Base-by-base conservation (phyloP, 2,329 filamentous ascomycete genomes). In the Aureobasidium sp. region DNA sequence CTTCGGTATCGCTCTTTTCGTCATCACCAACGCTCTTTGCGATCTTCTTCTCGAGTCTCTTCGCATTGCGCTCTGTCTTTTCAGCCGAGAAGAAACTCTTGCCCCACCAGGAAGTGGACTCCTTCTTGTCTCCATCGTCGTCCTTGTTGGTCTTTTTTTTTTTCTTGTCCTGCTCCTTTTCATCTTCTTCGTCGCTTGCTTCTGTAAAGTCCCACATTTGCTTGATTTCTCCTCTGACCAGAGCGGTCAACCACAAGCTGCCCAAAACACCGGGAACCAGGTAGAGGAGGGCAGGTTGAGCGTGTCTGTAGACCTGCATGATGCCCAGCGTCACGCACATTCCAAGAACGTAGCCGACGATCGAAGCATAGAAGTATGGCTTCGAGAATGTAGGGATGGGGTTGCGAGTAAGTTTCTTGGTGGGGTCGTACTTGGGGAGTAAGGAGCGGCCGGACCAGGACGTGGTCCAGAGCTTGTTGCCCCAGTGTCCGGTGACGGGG, bases 221-320 rank as follows among this genome's bases (percentile, higher is more conserved):
- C 56, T 78, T 79, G 2, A 93, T 66, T 70, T 97, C 91, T 2
- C 91, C 88, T 12, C 86, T 83, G 19, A 81, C 71, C 5, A 86
- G 67, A 0, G 88, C 93, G 1, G 89, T 94, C 3, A 85, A 73
- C 88, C 90, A 95, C 1, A 94, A 71, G 1, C 87, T 82, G 1
- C 82, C 79, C 5, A 97, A 76, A 0, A 97, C 90, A 0, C 89
- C 87, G 0, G 93, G 93, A 0, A 97, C 94, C 7, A 99, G 84
- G 71, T 97, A 97, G 15, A 99, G 78, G 35, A 99, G 80, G 8
- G 94, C 93, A 0, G 93, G 93, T 71, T 99, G 93, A 2, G 90
- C 90, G 65, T 90, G 90, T 50, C 87, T 82, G 69, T 85, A 94
- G 11, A 90, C 76, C 54, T 91, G 80, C 76, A 97, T 88, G 68